Evolutionary conservation across 1,139 yeast genomes (phyloP).

Genomic region (Spencermartinsiella ligniputridi): DNA sequence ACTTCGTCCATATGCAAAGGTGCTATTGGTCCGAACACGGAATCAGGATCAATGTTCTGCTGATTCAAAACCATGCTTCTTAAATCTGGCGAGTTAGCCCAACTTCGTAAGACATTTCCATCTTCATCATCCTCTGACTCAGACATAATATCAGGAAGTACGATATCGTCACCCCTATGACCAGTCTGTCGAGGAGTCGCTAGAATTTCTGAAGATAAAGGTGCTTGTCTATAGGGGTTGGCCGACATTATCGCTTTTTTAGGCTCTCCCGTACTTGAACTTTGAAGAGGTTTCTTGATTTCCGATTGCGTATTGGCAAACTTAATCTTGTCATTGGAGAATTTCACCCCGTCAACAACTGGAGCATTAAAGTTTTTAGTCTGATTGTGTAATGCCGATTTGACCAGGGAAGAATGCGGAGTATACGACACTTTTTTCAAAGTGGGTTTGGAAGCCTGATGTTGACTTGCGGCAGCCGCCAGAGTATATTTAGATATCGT

Average conservation of each 20-base stretch:
- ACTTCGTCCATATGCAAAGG: conserved; percentile 65
- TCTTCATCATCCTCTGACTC: conserved; percentile 58
- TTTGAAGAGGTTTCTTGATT: neutral
- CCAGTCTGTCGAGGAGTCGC: conserved; percentile 3
- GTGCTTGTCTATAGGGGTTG: neutral
- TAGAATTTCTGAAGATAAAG: neutral
- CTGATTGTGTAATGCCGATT: conserved; percentile 34
- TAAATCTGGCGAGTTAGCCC: conserved; percentile 71
- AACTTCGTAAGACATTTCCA: conserved; percentile 51
- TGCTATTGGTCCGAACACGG: conserved; percentile 75
- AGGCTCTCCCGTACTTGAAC: neutral
- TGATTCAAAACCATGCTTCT: conserved; percentile 52
- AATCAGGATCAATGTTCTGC: conserved; percentile 60
- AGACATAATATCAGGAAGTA: conserved; percentile 45
- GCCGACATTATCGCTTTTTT: conserved; percentile 1
- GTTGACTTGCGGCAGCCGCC: conserved; percentile 9
- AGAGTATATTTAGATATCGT: neutral
- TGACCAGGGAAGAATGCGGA: conserved; percentile 23
- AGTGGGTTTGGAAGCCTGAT: conserved; percentile 6
- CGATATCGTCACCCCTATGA: conserved; percentile 23
- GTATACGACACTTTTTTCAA: conserved; percentile 12
- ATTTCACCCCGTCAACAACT: conserved; percentile 34
- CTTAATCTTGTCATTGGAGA: conserved; percentile 32
- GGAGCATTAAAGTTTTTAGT: conserved; percentile 28
- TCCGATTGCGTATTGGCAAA: conserved; percentile 24